Evolutionary conservation across 225 moss, liverwort and hornwort genomes (phyloP).

Genomic region (Pseudoscleropodium purum): DNA sequence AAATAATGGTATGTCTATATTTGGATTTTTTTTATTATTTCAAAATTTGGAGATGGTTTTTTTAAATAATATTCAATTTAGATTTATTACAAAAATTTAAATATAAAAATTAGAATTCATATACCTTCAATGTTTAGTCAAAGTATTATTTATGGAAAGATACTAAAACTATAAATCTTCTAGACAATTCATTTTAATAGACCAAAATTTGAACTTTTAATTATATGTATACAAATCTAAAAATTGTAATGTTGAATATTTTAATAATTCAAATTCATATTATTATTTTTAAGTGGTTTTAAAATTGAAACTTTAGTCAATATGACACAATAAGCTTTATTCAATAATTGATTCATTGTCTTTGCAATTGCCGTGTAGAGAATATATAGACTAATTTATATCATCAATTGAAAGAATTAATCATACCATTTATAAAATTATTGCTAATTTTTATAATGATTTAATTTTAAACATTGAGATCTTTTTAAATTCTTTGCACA

Average conservation of each 20-base stretch:
- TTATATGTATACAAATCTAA: neutral
- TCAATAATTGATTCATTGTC: neutral
- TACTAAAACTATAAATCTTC: neutral
- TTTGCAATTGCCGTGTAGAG: neutral
- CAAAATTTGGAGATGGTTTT: fast-evolving
- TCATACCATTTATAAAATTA: neutral
- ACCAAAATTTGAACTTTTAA: neutral
- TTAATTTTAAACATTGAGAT: neutral
- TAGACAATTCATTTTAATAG: no score
- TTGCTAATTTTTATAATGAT: neutral
- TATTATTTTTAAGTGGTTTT: fast-evolving
- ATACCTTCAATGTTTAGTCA: no score
- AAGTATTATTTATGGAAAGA: neutral
- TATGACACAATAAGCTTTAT: neutral
- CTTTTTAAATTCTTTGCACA: neutral
- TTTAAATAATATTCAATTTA: neutral
- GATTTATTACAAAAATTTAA: neutral
- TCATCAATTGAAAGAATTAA: neutral
- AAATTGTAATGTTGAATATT: neutral
- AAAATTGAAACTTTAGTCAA: neutral
- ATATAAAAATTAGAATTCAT: neutral
- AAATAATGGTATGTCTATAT: neutral
- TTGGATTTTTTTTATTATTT: neutral
- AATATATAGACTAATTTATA: neutral
- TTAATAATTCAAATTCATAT: neutral